Base-by-base conservation (phyloP, 345 rosid genomes). In the Hibiscus mutabilis region DNA sequence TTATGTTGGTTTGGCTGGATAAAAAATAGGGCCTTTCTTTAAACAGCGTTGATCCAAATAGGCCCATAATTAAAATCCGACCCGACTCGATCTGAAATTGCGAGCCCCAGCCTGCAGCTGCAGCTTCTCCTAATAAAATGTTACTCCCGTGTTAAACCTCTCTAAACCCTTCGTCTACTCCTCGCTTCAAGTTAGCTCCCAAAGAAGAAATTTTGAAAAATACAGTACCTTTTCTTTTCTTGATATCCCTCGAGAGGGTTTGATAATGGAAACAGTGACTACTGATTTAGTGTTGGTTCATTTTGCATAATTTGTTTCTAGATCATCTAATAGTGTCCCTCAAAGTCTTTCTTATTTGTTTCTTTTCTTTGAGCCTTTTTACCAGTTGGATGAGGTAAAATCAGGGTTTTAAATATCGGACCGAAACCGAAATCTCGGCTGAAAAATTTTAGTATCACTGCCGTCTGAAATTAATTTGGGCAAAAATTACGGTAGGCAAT, bases 371-470 rank as follows among this genome's bases (percentile, higher is more conserved):
- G n/a, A 46, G 69, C 3, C 70, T 59, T 75, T 70, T 66, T 61
- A n/a, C 31, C 77, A 95, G 99, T 80, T 95, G 76, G 93, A 90
- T 53, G 84, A 79, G 80, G 96, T n/a, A n/a, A n/a, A n/a, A n/a
- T n/a, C n/a, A n/a, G n/a, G n/a, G n/a, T n/a, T n/a, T n/a, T n/a
- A n/a, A n/a, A n/a, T n/a, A n/a, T n/a, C n/a, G n/a, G n/a, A n/a
- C n/a, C n/a, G n/a, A n/a, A n/a, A n/a, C n/a, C n/a, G n/a, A n/a
- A n/a, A n/a, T n/a, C n/a, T n/a, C n/a, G n/a, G n/a, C n/a, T n/a
- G n/a, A n/a, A n/a, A n/a, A n/a, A n/a, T n/a, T n/a, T n/a, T n/a
- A n/a, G n/a, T n/a, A n/a, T n/a, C n/a, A n/a, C n/a, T n/a, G n/a
- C n/a, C n/a, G n/a, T n/a, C n/a, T n/a, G n/a, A n/a, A n/a, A n/a